phyloP scores from a whole-genome alignment of 1,139 yeast genomes.

The Diutina pseudorugosa region DNA sequence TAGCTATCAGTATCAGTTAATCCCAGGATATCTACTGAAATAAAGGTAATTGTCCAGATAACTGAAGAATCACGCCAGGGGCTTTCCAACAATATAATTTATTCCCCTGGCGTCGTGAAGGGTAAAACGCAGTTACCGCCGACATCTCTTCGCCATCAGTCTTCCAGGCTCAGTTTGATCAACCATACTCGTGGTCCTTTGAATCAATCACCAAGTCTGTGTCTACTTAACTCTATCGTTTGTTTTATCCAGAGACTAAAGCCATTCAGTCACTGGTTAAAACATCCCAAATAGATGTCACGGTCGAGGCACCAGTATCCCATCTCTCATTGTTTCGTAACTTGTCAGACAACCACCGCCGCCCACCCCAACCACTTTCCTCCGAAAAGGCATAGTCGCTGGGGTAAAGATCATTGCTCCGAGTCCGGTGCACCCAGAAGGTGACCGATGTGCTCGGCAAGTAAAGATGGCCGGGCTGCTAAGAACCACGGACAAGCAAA shows the following conservation, averaged over 20 bases:
- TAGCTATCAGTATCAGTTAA: no score
- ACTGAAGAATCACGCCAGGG: no score
- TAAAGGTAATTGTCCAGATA: no score
- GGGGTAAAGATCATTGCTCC: constrained; percentile 99
- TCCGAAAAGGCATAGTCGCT: constrained; percentile 74
- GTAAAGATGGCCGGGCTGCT: constrained; percentile 74
- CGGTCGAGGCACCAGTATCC: background rate
- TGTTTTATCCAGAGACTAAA: background rate
- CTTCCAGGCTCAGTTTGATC: no score
- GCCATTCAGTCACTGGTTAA: background rate
- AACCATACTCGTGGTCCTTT: no score
- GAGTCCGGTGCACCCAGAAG: background rate
- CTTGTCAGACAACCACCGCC: constrained; percentile 99
- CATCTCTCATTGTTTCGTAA: constrained; percentile 15
- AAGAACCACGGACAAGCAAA: constrained; percentile 81
- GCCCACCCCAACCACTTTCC: constrained; percentile 87
- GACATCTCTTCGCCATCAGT: no score
- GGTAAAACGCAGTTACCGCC: no score
- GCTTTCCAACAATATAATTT: no score
- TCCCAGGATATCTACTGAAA: no score
- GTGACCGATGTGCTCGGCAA: constrained; percentile 10
- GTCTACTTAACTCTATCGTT: no score
- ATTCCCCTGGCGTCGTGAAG: no score
- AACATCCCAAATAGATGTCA: background rate
- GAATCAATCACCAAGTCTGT: no score